Base-by-base conservation (phyloP, 192 early-diverging fungal genomes). In the Umbelopsis vinacea region DNA sequence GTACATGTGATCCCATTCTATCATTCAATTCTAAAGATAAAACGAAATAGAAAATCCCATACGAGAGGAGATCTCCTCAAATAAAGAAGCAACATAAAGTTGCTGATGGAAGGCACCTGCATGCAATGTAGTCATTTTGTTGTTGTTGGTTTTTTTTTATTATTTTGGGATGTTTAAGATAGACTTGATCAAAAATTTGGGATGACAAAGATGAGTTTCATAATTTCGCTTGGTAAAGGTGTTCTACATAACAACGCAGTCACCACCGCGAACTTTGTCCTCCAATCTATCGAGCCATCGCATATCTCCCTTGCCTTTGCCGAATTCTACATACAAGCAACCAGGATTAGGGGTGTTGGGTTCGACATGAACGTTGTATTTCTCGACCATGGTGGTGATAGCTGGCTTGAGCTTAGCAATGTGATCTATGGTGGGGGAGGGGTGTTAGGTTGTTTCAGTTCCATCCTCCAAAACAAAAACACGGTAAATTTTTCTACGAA, bases 361-460 rank as follows among this genome's bases (percentile, higher is more conserved):
- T 7, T 77, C 79, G 45, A 79, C 82, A 40, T 81, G 74, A 38
- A 92, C 66, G 4, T 83, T 55, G 38, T 87, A 85, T 52, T 84
- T 82, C 29, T 79, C 71, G n/a, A 88, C 75, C 19, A 91, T 70
- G 24, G 85, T 81, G 6, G 74, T 75, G 43, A 93, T 84, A 19
- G 89, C 89, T 9, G 92, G 92, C 71, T 89, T 91, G 35, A 93
- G 79, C 71, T 88, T 93, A 21, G 89, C 81, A 35, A 92, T 74
- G 7, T 84, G 83, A 52, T 82, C 81, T 76, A 47, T 33, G 3
- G 29, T 29, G 29, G 29, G 29, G 29, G 29, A 29, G 29, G 29
- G 29, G 33, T 37, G 57, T 37, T 37, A 63, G 57, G 29, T 29
- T 22, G 23, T 54, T 29, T 63, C 33, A 46, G 15, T 7, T 68